A percentile compares a stretch with the other conserved stretches of the same genome.
These are phyloP conservation scores for Curvularia lunata DNA, from an alignment of 2,329 filamentous ascomycete genomes.

Conservation along the genomic window DNA sequence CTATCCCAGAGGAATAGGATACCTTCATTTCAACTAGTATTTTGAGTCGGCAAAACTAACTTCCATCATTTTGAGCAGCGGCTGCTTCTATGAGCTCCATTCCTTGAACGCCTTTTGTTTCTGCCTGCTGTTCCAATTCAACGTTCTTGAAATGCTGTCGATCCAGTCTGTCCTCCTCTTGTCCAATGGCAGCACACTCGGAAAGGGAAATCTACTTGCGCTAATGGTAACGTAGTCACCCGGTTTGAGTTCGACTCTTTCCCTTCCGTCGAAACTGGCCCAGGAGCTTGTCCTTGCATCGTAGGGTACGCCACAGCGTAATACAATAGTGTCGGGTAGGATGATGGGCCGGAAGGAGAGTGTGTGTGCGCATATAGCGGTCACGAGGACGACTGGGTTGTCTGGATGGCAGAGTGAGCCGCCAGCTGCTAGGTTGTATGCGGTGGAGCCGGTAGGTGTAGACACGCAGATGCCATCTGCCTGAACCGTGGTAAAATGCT, in stretches of 20 bases:
- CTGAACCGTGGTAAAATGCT: conserved; percentile 91
- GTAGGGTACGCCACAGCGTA: conserved; percentile 93
- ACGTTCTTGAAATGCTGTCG: conserved; percentile 77
- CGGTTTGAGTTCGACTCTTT: conserved; percentile 73
- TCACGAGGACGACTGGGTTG: conserved; percentile 93
- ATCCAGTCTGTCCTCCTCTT: conserved; percentile 79
- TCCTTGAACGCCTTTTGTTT: conserved; percentile 67
- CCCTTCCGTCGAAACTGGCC: conserved; percentile 97
- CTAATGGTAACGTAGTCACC: conserved; percentile 87
- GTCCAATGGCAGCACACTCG: conserved; percentile 73
- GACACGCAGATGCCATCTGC: conserved; percentile 94
- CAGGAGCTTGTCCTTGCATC: conserved; percentile 87
- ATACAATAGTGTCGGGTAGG: conserved; percentile 91
- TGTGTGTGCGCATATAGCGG: conserved; percentile 93
- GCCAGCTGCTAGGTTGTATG: conserved; percentile 95
- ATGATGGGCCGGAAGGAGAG: conserved; percentile 96
- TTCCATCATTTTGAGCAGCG: background rate
- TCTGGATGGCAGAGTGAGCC: conserved; percentile 94
- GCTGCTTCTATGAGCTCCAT: conserved; percentile 30
- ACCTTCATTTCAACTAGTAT: too few relatives aligned
- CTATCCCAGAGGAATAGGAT: too few relatives aligned
- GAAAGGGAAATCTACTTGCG: conserved; percentile 80
- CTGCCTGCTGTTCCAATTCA: conserved; percentile 82
- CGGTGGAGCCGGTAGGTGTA: conserved; percentile 92
- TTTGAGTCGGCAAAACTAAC: too few relatives aligned